Evolutionary conservation across 2,329 filamentous ascomycete species (phyloP).

Genomic region (Venturia oleaginea): DNA sequence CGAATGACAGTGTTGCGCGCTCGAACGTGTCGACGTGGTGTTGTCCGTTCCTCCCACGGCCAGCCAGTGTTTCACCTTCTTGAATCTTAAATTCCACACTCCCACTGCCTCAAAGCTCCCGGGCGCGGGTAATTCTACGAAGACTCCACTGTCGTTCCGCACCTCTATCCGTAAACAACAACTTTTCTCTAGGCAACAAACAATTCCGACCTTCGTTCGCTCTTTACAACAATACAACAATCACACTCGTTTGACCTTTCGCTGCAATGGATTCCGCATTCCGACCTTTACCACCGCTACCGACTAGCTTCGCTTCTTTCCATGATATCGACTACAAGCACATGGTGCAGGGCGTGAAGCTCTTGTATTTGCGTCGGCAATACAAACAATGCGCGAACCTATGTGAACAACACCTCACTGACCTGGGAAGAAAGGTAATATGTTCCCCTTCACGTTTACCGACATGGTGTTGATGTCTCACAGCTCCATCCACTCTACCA

Average conservation of each 20-base stretch:
- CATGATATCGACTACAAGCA: not conserved
- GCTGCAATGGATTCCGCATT: not conserved
- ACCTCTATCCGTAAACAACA: not conserved
- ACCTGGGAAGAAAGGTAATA: slow-evolving; percentile 14
- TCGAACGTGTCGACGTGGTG: not conserved
- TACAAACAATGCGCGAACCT: slow-evolving; percentile 28
- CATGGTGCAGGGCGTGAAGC: slow-evolving; percentile 19
- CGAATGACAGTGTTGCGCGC: not conserved
- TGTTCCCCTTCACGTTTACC: not conserved
- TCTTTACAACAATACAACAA: not conserved
- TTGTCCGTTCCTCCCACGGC: not conserved
- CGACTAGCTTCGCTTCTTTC: not conserved
- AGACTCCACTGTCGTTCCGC: not conserved
- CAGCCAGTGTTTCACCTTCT: not conserved
- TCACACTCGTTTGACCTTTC: not conserved
- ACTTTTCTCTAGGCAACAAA: not conserved
- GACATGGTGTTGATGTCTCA: not conserved
- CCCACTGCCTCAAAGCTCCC: not conserved
- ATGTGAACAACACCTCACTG: slow-evolving; percentile 21
- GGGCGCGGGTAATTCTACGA: not conserved
- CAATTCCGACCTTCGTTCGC: not conserved
- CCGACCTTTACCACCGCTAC: not conserved
- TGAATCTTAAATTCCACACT: not conserved
- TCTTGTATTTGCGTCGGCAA: slow-evolving; percentile 25
- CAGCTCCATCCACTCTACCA: slow-evolving; percentile 28